Conservation (phyloP, 352 stramenopile genomes). For the Thalassiosira livingstoniorum region DNA sequence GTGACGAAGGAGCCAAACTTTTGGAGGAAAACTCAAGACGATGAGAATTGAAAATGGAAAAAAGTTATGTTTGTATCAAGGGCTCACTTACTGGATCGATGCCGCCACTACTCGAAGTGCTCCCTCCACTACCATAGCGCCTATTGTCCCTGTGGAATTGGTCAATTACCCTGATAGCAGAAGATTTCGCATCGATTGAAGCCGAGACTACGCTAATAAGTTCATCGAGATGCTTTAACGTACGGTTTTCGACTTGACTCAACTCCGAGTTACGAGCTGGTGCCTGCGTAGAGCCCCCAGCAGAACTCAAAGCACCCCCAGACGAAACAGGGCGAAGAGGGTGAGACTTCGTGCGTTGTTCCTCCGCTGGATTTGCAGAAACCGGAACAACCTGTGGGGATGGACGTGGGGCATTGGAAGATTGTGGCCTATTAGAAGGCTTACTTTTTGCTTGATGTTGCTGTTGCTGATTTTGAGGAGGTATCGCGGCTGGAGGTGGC, state of each 20-base stretch:
- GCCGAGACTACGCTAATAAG: conserved; percentile 21
- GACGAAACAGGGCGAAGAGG: neutral
- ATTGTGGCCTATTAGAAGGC: neutral
- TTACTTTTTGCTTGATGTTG: neutral
- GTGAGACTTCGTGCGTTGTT: neutral
- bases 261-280: neutral
- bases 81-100: conserved; percentile 10
- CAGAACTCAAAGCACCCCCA: neutral
- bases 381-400: neutral
- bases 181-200: neutral
- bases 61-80: conserved; percentile 8
- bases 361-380: neutral
- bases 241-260: conserved; percentile 15
- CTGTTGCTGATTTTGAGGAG: neutral
- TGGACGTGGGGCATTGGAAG: neutral
- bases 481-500: neutral
- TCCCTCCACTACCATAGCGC: neutral
- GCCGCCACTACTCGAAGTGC: neutral
- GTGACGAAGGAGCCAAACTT: conserved; percentile 63
- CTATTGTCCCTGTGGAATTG: neutral
- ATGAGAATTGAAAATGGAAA: neutral
- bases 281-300: neutral
- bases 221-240: conserved; percentile 28
- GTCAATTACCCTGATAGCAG: neutral
- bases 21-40: neutral